Evolutionary conservation across 345 rosid species (phyloP).

Genomic region (Bruguiera sexangula): DNA sequence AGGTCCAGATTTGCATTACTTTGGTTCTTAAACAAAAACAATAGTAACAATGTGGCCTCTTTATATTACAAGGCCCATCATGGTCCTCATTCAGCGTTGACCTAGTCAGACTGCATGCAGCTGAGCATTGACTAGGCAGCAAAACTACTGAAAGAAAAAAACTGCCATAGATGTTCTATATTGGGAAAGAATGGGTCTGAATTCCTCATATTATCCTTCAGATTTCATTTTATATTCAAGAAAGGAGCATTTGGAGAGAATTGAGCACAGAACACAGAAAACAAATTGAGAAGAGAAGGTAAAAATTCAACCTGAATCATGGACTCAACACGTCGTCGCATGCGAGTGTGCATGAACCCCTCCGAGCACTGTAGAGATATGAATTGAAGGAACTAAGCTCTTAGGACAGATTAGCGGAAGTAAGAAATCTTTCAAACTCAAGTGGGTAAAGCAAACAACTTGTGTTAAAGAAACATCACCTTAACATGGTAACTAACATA

Average conservation of each 20-base stretch:
- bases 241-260: neutral
- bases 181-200: neutral
- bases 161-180: neutral
- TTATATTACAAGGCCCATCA: neutral
- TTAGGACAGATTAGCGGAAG: neutral
- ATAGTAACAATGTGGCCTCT: neutral
- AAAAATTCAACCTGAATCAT: conserved; percentile 62
- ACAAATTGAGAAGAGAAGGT: neutral
- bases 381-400: conserved; percentile 9
- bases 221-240: neutral
- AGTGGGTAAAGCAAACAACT: too few relatives aligned
- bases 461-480: conserved; percentile 41
- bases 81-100: neutral
- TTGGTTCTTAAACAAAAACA: neutral
- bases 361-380: conserved; percentile 63
- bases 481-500: conserved; percentile 95
- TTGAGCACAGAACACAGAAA: neutral
- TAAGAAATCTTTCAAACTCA: neutral
- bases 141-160: neutral
- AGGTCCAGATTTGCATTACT: neutral
- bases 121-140: neutral
- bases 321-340: conserved; percentile 91
- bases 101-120: neutral
- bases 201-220: neutral
- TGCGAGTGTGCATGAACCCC: conserved; percentile 95